A percentile compares a stretch with the other conserved stretches of the same genome.
Evolutionary conservation across 257 asterid species (phyloP).

Genomic region (Primulina eburnea): DNA sequence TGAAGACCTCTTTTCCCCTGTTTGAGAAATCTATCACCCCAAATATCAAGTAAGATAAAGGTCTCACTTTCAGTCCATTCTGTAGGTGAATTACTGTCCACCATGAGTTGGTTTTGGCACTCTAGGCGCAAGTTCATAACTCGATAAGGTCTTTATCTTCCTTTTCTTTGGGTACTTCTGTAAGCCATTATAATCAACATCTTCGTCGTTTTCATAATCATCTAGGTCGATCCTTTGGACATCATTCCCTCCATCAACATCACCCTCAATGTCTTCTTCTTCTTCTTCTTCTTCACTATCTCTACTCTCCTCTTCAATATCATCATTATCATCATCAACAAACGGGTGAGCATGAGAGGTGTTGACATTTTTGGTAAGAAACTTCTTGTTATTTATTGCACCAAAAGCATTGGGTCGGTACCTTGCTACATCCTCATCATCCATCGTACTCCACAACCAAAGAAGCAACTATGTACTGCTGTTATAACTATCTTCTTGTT

Average conservation of each 20-base stretch:
- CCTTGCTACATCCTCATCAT: slow-evolving; percentile 18
- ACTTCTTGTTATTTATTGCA: slow-evolving; percentile 32
- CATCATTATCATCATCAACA: slow-evolving; percentile 22
- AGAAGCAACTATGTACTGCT: not conserved
- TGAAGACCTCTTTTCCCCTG: slow-evolving; percentile 56
- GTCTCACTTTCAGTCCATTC: slow-evolving; percentile 57
- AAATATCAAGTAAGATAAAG: slow-evolving; percentile 40
- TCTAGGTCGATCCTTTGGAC: slow-evolving; percentile 37
- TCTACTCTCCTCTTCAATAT: slow-evolving; percentile 21
- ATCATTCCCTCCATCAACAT: slow-evolving; percentile 49
- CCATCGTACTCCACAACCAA: slow-evolving; percentile 19
- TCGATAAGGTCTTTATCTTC: slow-evolving; percentile 46
- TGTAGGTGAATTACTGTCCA: slow-evolving; percentile 45
- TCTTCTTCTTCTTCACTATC: slow-evolving; percentile 23
- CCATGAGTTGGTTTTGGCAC: slow-evolving; percentile 39
- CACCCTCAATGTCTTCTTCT: slow-evolving; percentile 31
- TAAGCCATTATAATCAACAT: slow-evolving; percentile 41
- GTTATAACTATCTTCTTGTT: not conserved
- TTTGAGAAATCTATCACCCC: slow-evolving; percentile 51
- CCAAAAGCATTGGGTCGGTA: slow-evolving; percentile 26
- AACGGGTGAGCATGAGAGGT: slow-evolving; percentile 21
- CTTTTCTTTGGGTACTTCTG: slow-evolving; percentile 63
- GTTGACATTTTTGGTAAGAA: slow-evolving; percentile 27
- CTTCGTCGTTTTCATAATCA: slow-evolving; percentile 37
- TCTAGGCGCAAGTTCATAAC: slow-evolving; percentile 90